Percentiles rank a stretch among this genome's conserved stretches.
Evolutionary conservation across 805 yeast genomes (phyloP).

Genomic region (Ogataea dorogensis): DNA sequence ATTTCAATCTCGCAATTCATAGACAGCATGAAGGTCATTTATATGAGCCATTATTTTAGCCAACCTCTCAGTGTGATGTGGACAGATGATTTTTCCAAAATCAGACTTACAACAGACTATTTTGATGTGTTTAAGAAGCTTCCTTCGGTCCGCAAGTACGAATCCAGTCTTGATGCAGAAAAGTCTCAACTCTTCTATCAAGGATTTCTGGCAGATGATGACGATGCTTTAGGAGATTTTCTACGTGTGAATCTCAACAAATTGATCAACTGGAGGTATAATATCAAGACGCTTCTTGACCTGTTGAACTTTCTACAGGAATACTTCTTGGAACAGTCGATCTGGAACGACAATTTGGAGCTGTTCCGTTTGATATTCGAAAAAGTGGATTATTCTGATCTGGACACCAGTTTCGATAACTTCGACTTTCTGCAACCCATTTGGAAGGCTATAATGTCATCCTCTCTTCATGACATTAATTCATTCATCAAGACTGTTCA

Average conservation of each 20-base stretch:
- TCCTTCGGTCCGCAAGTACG: slow-evolving; percentile 28
- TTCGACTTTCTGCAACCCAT: slow-evolving; percentile 26
- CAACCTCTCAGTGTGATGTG: slow-evolving; percentile 36
- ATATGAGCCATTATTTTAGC: slow-evolving; percentile 35
- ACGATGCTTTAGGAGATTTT: slow-evolving; percentile 22
- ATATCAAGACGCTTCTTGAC: slow-evolving; percentile 29
- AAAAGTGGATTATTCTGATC: slow-evolving; percentile 16
- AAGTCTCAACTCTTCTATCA: slow-evolving; percentile 20
- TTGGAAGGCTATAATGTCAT: slow-evolving; percentile 17
- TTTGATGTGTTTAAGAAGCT: slow-evolving; percentile 29
- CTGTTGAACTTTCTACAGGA: slow-evolving; percentile 30
- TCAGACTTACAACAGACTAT: slow-evolving; percentile 24
- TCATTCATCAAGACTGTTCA: slow-evolving; percentile 22
- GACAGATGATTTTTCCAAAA: slow-evolving; percentile 29
- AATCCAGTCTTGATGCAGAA: slow-evolving; percentile 8
- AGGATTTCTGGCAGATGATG: slow-evolving; percentile 23
- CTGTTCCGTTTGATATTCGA: slow-evolving; percentile 28
- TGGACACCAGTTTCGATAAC: slow-evolving; percentile 5
- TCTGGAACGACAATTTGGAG: slow-evolving; percentile 33
- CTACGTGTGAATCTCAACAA: slow-evolving; percentile 26
- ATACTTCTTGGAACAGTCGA: slow-evolving; percentile 21
- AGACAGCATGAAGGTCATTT: slow-evolving; percentile 31
- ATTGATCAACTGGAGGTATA: slow-evolving; percentile 32
- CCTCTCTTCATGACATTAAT: slow-evolving; percentile 14
- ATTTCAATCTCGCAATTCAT: slow-evolving; percentile 32